phyloP scores from a whole-genome alignment of 1,284 basidiomycete genomes.

The Anthracocystis setariae region DNA sequence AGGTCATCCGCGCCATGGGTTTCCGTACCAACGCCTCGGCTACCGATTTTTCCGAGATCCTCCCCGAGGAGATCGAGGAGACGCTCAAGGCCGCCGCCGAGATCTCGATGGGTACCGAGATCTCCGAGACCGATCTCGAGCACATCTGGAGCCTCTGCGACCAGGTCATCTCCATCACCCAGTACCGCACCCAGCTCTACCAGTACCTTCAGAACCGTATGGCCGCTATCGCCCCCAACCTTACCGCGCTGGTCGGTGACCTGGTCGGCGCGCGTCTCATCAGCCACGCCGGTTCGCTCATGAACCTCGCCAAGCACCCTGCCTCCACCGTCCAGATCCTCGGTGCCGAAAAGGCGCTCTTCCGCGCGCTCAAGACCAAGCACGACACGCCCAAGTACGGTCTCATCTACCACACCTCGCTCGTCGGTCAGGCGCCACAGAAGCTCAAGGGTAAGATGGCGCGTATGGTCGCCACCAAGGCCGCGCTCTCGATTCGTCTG shows the following conservation, averaged over 20 bases:
- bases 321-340: slow-evolving; percentile 98
- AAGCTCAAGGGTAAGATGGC: slow-evolving; percentile 99
- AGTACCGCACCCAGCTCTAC: slow-evolving; percentile 90
- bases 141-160: slow-evolving; percentile 96
- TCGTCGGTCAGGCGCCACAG: slow-evolving; percentile 96
- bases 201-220: slow-evolving; percentile 96
- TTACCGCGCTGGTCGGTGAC: slow-evolving; percentile 94
- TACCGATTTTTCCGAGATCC: slow-evolving; percentile 86
- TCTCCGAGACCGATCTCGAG: slow-evolving; percentile 90
- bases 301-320: slow-evolving; percentile 94
- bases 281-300: slow-evolving; percentile 93
- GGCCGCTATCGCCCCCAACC: slow-evolving; percentile 95
- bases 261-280: slow-evolving; percentile 95
- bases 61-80: slow-evolving; percentile 85
- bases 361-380: slow-evolving; percentile 97
- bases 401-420: slow-evolving; percentile 86
- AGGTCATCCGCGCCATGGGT: slow-evolving; percentile 69
- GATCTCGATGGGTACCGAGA: slow-evolving; percentile 98
- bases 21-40: slow-evolving; percentile 84
- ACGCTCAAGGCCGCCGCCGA: slow-evolving; percentile 90
- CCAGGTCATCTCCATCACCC: slow-evolving; percentile 94
- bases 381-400: slow-evolving; percentile 99
- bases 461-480: slow-evolving; percentile 93
- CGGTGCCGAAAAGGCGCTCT: slow-evolving; percentile 97
- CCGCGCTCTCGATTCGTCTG: slow-evolving; percentile 93